Conservation (phyloP, 768 basidiomycete genomes). For the Phlegmacium glaucopus region DNA sequence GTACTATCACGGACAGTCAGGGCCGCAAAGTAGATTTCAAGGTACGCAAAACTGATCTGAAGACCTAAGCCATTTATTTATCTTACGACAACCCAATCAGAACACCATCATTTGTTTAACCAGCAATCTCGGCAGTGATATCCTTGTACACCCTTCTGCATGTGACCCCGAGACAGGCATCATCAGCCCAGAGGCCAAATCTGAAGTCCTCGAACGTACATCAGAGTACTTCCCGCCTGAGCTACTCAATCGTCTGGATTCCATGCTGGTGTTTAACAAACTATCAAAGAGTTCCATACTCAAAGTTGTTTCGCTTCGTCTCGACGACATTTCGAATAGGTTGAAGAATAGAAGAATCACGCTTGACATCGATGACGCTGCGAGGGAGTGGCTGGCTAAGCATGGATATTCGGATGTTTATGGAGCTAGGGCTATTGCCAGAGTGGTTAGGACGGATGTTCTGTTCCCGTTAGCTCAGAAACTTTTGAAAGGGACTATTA, state of each 20-base stretch:
- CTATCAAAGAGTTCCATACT: constrained; percentile 70
- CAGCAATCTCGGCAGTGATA: constrained; percentile 79
- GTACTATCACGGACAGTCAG: constrained; percentile 85
- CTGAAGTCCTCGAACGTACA: constrained; percentile 71
- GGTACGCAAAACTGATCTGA: constrained; percentile 32
- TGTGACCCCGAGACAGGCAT: constrained; percentile 56
- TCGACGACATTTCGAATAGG: constrained; percentile 69
- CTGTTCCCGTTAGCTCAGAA: constrained; percentile 81
- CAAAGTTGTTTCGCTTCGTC: constrained; percentile 73
- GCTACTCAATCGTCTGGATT: constrained; percentile 84
- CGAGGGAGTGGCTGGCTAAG: constrained; percentile 65
- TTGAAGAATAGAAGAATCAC: constrained; percentile 63
- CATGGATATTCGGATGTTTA: constrained; percentile 83
- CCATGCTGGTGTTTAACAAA: constrained; percentile 89
- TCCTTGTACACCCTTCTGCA: constrained; percentile 66
- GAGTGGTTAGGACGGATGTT: constrained; percentile 81
- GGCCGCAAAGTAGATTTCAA: constrained; percentile 92
- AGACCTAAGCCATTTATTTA: too few species aligned
- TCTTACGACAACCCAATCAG: constrained; percentile 24
- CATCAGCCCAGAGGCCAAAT: constrained; percentile 57
- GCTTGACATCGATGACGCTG: constrained; percentile 62
- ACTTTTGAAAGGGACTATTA: constrained; percentile 73
- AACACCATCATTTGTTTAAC: constrained; percentile 93
- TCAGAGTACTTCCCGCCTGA: constrained; percentile 87
- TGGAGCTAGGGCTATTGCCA: constrained; percentile 83